These are phyloP conservation scores for Lasiodiplodia hormozganensis DNA, from an alignment of 2,329 filamentous ascomycete species.

Conservation along the genomic window DNA sequence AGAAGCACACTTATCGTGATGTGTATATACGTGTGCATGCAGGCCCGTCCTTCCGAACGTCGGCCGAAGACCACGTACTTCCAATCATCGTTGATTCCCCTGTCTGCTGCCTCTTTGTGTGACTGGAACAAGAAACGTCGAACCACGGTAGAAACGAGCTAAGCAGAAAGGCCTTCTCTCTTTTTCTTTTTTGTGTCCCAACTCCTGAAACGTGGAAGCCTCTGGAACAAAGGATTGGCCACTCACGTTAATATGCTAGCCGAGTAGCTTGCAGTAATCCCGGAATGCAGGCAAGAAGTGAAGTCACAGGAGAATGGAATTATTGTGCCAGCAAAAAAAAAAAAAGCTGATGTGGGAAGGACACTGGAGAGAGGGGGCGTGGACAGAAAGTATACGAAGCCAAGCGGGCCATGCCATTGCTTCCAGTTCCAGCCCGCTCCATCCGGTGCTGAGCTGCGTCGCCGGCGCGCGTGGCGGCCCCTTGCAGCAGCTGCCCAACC, in stretches of 20 bases:
- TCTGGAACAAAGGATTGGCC: neutral
- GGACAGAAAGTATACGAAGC: constrained; percentile 15
- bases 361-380: neutral
- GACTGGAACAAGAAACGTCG: no score
- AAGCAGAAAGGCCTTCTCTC: neutral
- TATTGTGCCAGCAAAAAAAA: neutral
- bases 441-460: constrained; percentile 5
- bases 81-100: neutral
- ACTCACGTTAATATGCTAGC: neutral
- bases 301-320: neutral
- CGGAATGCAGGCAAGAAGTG: neutral
- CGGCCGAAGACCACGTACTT: neutral
- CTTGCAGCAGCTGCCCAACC: constrained; percentile 25
- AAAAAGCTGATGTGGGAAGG: constrained; percentile 2
- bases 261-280: neutral
- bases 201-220: neutral
- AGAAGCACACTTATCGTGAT: constrained; percentile 3
- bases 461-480: constrained; percentile 6
- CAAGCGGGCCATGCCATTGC: constrained; percentile 1
- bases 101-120: neutral
- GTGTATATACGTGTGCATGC: neutral
- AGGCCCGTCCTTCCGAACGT: neutral
- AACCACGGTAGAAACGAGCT: neutral
- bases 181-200: neutral
- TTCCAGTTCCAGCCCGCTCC: constrained; percentile 19